Percentiles rank a stretch among this genome's conserved stretches.
Conservation (phyloP, 2,329 filamentous ascomycete genomes). For the Lachnellula subtilissima region DNA sequence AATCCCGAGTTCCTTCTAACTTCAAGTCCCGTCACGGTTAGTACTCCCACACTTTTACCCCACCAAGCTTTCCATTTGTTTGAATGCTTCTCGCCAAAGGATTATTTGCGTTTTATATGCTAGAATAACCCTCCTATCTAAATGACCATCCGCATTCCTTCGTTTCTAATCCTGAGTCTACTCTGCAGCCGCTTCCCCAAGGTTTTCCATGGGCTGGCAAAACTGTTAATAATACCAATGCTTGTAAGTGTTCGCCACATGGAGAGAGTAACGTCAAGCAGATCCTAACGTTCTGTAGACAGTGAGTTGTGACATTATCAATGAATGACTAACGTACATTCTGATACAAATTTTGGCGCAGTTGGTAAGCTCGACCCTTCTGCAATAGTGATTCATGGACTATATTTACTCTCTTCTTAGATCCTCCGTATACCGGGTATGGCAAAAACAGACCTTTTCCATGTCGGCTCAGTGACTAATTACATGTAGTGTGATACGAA, state of each 20-base stretch:
- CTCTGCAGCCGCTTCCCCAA: slow-evolving; percentile 37
- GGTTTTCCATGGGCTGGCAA: slow-evolving; percentile 48
- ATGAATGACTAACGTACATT: background rate
- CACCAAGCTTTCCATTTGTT: background rate
- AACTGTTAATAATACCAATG: slow-evolving; percentile 37
- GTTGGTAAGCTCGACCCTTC: slow-evolving; percentile 1
- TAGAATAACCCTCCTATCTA: background rate
- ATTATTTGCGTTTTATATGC: background rate
- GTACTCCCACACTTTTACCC: background rate
- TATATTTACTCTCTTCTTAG: background rate
- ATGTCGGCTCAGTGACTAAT: background rate
- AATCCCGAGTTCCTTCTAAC: background rate
- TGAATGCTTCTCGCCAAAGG: background rate
- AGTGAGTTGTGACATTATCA: background rate
- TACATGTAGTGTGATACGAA: slow-evolving; percentile 30
- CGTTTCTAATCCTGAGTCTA: background rate
- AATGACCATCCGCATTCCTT: background rate
- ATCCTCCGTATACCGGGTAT: slow-evolving; percentile 11
- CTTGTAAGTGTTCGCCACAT: slow-evolving; percentile 17
- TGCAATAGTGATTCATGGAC: background rate
- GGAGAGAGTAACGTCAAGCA: background rate
- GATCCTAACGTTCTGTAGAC: slow-evolving; percentile 4
- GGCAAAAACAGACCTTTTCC: background rate
- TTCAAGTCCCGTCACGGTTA: slow-evolving; percentile 5
- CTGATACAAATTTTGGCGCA: background rate